Evolutionary conservation across 73 alveolate species (phyloP), one percentile per base, ranked within the genome.

Genomic region (Halteria grandinella): DNA sequence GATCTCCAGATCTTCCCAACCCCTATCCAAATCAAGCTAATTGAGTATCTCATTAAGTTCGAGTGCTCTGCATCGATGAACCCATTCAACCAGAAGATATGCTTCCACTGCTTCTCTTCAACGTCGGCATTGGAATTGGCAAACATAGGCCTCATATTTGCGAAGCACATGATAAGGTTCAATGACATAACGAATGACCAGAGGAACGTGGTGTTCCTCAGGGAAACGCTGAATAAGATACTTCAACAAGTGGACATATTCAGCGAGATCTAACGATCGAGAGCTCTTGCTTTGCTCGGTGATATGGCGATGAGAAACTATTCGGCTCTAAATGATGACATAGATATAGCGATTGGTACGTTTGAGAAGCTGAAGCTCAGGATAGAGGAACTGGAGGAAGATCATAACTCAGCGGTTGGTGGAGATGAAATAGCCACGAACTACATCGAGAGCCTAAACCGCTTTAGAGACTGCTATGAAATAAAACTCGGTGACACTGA

Each of bases 401-500:
- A 60, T 37, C 60, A 59, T 2, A 44, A 18, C 17, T 23, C 27
- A 11, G 28, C 77, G 8, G 24, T 60, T 5, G 43, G 77, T 24
- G 43, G 43, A 23, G 77, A 60, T 21, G 37, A 36, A 40, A 31
- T 59, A 12, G 29, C 59, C n/a, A 24, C 36, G 1, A 60, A 60
- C 27, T 60, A 60, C 43, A 60, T 60, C 34, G 77, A 60, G 24
- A 59, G 60, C 12, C 48, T 60, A 5, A 60, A 60, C 24, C 37
- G 43, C 21, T 40, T 60, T n/a, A 60, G 77, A 60, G 77, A 60
- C 29, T 60, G 77, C 43, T 60, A 36, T 60, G 77, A 60, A 40
- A 6, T 21, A n/a, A 34, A 60, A 7, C 43, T 60, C 18, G 23
- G 12, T 15, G 77, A 60, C 59, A 60, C 37, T 45, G 24, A 33